A percentile compares a stretch with the other conserved stretches of the same genome.
Evolutionary conservation across 192 early-diverging fungal genomes (phyloP).

Genomic region (Coemansia reversa): DNA sequence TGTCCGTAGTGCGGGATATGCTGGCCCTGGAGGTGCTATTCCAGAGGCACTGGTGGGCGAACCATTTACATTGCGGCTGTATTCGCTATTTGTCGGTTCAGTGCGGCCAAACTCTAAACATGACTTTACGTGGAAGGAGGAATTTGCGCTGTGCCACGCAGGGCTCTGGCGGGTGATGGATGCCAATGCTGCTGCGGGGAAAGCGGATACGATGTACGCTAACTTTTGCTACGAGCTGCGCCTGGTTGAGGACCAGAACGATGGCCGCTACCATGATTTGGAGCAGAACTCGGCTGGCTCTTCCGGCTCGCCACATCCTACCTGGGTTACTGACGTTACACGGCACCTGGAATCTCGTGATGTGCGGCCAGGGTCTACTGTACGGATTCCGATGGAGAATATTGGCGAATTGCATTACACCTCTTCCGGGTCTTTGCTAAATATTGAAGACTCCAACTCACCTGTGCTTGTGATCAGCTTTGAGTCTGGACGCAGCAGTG

Average conservation of each 20-base stretch:
- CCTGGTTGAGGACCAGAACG: slow-evolving; percentile 66
- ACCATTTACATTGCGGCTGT: slow-evolving; percentile 59
- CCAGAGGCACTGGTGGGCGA: slow-evolving; percentile 30
- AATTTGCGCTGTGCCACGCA: slow-evolving; percentile 60
- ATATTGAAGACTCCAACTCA: slow-evolving; percentile 68
- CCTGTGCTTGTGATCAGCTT: slow-evolving; percentile 75
- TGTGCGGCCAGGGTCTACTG: slow-evolving; percentile 14
- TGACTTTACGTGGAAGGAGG: slow-evolving; percentile 84
- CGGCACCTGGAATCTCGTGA: not conserved
- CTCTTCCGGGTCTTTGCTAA: slow-evolving; percentile 67
- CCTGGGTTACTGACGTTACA: slow-evolving; percentile 22
- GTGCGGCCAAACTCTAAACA: slow-evolving; percentile 57
- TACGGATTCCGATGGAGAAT: slow-evolving; percentile 48
- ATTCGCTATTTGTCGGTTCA: slow-evolving; percentile 68
- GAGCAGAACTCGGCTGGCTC: not conserved
- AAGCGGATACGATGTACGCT: not conserved
- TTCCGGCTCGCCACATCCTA: not conserved
- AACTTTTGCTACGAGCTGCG: slow-evolving; percentile 58
- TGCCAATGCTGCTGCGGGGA: not conserved
- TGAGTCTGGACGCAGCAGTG: slow-evolving; percentile 5
- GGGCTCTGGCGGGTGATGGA: slow-evolving; percentile 30
- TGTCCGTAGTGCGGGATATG: slow-evolving; percentile 6
- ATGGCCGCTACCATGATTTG: slow-evolving; percentile 72
- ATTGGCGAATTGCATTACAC: slow-evolving; percentile 70
- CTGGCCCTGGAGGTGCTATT: not conserved